Conservation (phyloP, 768 basidiomycete species). For the Mycena pura region DNA sequence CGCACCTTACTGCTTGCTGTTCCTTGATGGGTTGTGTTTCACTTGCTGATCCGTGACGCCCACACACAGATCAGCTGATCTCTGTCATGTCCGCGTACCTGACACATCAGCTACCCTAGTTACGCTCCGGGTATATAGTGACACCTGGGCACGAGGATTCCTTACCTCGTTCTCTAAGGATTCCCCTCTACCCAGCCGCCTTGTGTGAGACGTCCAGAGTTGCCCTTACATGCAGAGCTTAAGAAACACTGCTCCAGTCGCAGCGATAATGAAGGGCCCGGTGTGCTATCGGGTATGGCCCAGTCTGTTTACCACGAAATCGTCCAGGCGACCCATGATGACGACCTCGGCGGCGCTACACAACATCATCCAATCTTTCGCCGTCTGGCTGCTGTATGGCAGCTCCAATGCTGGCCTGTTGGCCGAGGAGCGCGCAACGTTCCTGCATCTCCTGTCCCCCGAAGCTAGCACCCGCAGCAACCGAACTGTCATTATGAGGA, state of each 20-base stretch:
- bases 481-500: conserved; percentile 16
- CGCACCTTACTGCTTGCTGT: too few relatives aligned
- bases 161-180: too few relatives aligned
- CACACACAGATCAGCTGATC: too few relatives aligned
- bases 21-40: too few relatives aligned
- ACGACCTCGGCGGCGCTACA: conserved; percentile 25
- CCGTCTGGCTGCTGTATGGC: conserved; percentile 12
- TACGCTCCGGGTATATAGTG: too few relatives aligned
- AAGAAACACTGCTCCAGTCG: not conserved
- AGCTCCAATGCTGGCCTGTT: not conserved
- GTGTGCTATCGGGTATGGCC: conserved; percentile 7
- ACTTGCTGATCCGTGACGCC: too few relatives aligned
- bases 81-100: too few relatives aligned
- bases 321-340: conserved; percentile 25
- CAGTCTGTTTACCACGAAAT: conserved; percentile 21
- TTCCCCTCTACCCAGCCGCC: too few relatives aligned
- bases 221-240: not conserved
- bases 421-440: conserved; percentile 11
- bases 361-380: conserved; percentile 2
- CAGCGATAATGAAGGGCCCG: not conserved
- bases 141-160: too few relatives aligned
- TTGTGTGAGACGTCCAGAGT: too few relatives aligned
- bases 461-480: conserved; percentile 23
- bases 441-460: conserved; percentile 21
- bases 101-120: too few relatives aligned